Base-by-base conservation (phyloP, 495 filamentous ascomycete species). In the Xylaria venustula region DNA sequence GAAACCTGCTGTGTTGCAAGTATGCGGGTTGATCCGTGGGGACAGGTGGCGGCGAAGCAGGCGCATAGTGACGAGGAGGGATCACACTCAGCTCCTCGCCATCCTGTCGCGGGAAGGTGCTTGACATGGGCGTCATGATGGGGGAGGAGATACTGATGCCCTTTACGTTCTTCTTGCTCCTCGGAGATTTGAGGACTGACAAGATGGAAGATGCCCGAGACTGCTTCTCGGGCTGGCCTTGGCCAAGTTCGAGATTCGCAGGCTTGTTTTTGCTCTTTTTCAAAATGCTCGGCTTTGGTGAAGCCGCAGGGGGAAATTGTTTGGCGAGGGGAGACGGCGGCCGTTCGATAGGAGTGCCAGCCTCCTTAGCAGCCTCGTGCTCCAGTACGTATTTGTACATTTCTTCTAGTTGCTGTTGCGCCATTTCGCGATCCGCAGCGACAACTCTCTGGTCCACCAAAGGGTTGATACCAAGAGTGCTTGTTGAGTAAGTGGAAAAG, bases 371-470 rank as follows among this genome's bases (percentile, higher is more conserved):
- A 37, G 85, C 87, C 73, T 95, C 91, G 52, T 93, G 89, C 74
- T 90, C 90, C 89, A 96, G 88, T 61, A 96, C 92, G 45, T 92
- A 88, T 50, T 86, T 90, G 70, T 97, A 97, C 66, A 97, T 85
- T 71, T 90, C 87, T 70, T 94, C 91, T 76, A 97, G 86, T 69
- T 96, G 87, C 60, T 84, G 79, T 70, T 93, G 87, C 68, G 88
- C 85, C 72, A 85, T 83, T 62, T 81, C 83, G 62, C 83, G 84
- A 75, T 96, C 90, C 59, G 81, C 79, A 36, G 87, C 83, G 26
- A 96, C 82, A 28, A 95, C 83, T 44, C 82, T 82, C 54, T 87
- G 84, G 71, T 97, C 92, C 54, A 96, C 86, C 30, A 73, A 68
- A 28, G 74, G 71, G 44, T 79, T 75, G 41, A 75, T 58, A 11